These are phyloP conservation scores for Lolium perenne DNA, from an alignment of 176 grass and related monocot species.

Conservation along the genomic window DNA sequence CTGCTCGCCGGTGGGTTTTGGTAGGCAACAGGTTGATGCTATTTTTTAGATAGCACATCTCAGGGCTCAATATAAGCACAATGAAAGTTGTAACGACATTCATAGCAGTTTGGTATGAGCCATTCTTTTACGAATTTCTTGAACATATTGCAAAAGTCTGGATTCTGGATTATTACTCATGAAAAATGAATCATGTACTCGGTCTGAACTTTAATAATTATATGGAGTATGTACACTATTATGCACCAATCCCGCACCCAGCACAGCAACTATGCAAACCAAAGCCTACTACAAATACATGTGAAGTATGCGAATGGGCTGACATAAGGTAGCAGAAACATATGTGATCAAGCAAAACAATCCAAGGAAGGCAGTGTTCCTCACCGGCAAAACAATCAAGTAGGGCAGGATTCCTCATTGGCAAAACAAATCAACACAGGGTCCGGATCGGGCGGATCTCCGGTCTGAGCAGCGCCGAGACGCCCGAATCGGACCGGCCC, in stretches of 20 bases:
- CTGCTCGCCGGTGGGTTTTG: too few relatives aligned
- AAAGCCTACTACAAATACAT: not conserved
- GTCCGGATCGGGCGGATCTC: too few relatives aligned
- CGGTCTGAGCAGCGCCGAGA: too few relatives aligned
- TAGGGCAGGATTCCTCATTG: too few relatives aligned
- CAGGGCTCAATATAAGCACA: slow-evolving; percentile 69
- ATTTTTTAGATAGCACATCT: slow-evolving; percentile 82
- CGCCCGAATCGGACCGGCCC: too few relatives aligned
- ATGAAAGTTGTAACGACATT: slow-evolving; percentile 60
- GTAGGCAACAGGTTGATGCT: slow-evolving; percentile 57
- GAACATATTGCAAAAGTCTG: not conserved
- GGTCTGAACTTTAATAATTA: not conserved
- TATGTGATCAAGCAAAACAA: too few relatives aligned
- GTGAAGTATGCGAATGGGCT: not conserved
- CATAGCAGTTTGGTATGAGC: slow-evolving; percentile 70
- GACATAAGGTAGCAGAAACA: too few relatives aligned
- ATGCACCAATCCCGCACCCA: not conserved
- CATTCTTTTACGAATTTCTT: slow-evolving; percentile 58
- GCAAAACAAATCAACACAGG: too few relatives aligned
- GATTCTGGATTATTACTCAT: slow-evolving; percentile 48
- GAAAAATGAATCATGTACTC: not conserved
- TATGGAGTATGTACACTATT: not conserved
- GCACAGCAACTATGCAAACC: not conserved
- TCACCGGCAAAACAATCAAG: too few relatives aligned
- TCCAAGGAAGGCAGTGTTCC: too few relatives aligned